Evolutionary conservation across 2,329 filamentous ascomycete genomes (phyloP), one percentile per base, ranked within the genome.

Genomic region (Aspergillus glaucus): DNA sequence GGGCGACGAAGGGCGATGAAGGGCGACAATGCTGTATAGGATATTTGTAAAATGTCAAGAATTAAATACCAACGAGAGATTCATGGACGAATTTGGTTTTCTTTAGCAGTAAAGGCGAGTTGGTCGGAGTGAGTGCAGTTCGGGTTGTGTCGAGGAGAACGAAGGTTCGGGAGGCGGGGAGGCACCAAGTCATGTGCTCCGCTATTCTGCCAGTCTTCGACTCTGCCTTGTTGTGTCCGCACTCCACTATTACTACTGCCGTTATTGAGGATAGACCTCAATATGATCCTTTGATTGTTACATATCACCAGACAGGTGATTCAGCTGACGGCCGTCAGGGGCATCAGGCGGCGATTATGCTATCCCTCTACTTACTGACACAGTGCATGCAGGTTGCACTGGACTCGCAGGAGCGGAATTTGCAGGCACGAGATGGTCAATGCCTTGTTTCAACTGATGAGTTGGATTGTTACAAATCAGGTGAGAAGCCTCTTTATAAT

Each of bases 81-180:
- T 65, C 64, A 67, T 66, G 58, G 60, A 66, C 59, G 48, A 54
- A 46, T 45, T 50, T 46, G 36, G 34, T 28, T 41, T 24, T 24
- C 40, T 42, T 42, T 14, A 36, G 19, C 15, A 24, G 34, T 14
- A 34, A 17, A 36, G 30, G 39, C 12, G 37, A 28, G 43, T 47
- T 36, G 48, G 40, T 42, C 62, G 62, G 65, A 60, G 64, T 66
- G 62, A 52, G 45, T 55, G 55, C 58, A 57, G 56, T 60, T 57
- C 52, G 55, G 55, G 46, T 50, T 47, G 49, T 46, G 17, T 40
- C 37, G 37, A 40, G 36, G 17, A 19, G 15, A 40, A 21, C 17
- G 37, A 40, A 40, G 26, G 50, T 51, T 50, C 47, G 53, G 53
- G 52, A 43, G 32, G 47, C 21, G 36, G 28, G 43, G 28, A 44